These are phyloP conservation scores for Parmelia sp. DNA, from an alignment of 495 filamentous ascomycete genomes.

Conservation along the genomic window DNA sequence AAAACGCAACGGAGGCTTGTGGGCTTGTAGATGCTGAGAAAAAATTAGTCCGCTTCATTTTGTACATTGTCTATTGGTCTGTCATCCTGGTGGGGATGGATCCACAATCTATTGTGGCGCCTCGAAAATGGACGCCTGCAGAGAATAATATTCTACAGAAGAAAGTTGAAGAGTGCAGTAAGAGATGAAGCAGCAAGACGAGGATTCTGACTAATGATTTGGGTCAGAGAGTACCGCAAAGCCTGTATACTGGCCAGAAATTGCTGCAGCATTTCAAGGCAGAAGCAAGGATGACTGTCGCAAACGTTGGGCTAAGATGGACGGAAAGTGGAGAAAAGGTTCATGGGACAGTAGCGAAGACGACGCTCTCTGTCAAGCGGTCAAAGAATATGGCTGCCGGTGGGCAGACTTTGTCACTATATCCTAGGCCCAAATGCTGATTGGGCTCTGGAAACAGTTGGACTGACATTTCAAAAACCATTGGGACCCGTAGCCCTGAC, in stretches of 20 bases:
- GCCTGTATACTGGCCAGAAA: slow-evolving; percentile 5
- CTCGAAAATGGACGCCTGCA: slow-evolving; percentile 12
- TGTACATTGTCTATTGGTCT: neutral
- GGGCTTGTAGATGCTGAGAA: neutral
- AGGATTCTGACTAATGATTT: neutral
- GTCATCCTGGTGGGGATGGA: neutral
- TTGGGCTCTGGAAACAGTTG: slow-evolving; percentile 4
- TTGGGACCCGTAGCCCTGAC: slow-evolving; percentile 12
- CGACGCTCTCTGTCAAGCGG: slow-evolving; percentile 23
- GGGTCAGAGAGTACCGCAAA: neutral
- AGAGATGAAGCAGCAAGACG: neutral
- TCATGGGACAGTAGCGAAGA: slow-evolving; percentile 26
- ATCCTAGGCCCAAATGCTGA: neutral
- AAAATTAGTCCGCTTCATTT: neutral
- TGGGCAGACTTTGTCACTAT: neutral
- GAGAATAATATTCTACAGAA: neutral
- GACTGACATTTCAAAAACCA: slow-evolving; percentile 7
- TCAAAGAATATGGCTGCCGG: slow-evolving; percentile 23
- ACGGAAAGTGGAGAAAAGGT: slow-evolving; percentile 20
- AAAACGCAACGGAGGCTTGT: neutral
- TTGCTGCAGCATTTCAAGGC: slow-evolving; percentile 9
- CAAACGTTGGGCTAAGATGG: slow-evolving; percentile 15
- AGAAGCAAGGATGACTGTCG: slow-evolving; percentile 16
- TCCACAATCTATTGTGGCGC: neutral
- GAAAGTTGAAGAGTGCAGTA: slow-evolving; percentile 11